Conservation (phyloP, 2,329 filamentous ascomycete genomes). For the Sclerotinia spermophila region DNA sequence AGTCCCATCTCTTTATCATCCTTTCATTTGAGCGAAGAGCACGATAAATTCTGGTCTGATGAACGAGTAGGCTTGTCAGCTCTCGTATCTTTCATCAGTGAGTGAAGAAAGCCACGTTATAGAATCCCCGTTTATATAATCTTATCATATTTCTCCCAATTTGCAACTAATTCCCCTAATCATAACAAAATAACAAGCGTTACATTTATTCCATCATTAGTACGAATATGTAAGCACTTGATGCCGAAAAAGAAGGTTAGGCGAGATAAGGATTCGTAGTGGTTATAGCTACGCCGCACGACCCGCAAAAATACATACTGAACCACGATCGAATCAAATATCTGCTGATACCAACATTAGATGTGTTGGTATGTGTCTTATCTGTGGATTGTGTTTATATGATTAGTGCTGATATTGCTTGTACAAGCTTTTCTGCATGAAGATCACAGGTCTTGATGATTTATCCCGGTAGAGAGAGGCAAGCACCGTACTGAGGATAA, state of each 20-base stretch:
- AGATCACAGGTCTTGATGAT: not conserved
- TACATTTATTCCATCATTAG: not conserved
- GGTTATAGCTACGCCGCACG: not conserved
- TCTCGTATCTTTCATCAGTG: too few species aligned
- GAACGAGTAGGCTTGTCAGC: too few species aligned
- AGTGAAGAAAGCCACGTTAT: too few species aligned
- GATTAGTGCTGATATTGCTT: not conserved
- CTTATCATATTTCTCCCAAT: too few species aligned
- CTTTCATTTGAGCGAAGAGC: too few species aligned
- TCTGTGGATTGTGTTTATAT: not conserved
- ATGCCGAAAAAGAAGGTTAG: not conserved
- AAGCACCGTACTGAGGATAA: not conserved
- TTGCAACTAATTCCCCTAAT: not conserved
- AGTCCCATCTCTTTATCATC: too few species aligned
- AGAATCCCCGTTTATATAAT: too few species aligned
- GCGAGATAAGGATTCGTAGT: not conserved
- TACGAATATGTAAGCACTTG: too few species aligned
- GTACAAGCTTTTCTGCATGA: not conserved
- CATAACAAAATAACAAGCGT: not conserved
- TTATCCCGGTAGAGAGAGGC: rapidly evolving
- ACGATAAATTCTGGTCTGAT: too few species aligned
- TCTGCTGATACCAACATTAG: not conserved
- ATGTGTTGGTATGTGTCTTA: not conserved
- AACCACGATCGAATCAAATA: not conserved
- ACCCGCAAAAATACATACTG: not conserved